Base-by-base conservation (phyloP, 495 filamentous ascomycete species). In the Tuber magnatum region DNA sequence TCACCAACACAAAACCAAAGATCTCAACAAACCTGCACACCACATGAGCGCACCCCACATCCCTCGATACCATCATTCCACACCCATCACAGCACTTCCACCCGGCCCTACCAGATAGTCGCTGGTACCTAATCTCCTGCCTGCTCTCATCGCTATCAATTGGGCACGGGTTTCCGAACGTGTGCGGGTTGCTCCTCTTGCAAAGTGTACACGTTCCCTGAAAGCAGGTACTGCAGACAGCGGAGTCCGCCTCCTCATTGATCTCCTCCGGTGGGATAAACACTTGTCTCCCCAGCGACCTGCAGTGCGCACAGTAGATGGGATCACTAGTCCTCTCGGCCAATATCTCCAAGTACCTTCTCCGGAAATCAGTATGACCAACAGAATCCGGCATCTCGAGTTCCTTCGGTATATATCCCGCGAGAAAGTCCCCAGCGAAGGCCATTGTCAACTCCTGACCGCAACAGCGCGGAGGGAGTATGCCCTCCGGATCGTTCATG, bases 1-100 rank as follows among this genome's bases (percentile, higher is more conserved):
- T 40, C 16, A 48, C 6, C 5, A 22, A 35, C 40, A 51, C 48
- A 9, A 56, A 69, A n/a, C 20, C 40, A 65, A 70, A 18, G 32
- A 41, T 44, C 12, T 22, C 9, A 28, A 61, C 71, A 35, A 72
- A 79, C 77, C 77, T 79, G 77, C 77, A 79, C 68, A 79, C 72
- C 69, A 79, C 77, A 61, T 79, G 77, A 28, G 72, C 73, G 28
- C 77, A 79, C 32, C 77, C 77, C 32, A 79, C 76, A 75, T 79
- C 77, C 28, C 77, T 79, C 73, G 76, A 78, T 41, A 79, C 72
- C 77, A 79, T 79, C 77, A 79, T 79, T 39, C 77, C 77, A 48
- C 77, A 79, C 43, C 72, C 56, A 16, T 75, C 77, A n/a, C 77
- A 79, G 32, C 76, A 75, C 61, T 44, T 79, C 77, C 77, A 79